Percentiles rank a stretch among this genome's conserved stretches.
These are phyloP conservation scores for Auricularia sp. DNA, from an alignment of 768 basidiomycete species.

Conservation along the genomic window DNA sequence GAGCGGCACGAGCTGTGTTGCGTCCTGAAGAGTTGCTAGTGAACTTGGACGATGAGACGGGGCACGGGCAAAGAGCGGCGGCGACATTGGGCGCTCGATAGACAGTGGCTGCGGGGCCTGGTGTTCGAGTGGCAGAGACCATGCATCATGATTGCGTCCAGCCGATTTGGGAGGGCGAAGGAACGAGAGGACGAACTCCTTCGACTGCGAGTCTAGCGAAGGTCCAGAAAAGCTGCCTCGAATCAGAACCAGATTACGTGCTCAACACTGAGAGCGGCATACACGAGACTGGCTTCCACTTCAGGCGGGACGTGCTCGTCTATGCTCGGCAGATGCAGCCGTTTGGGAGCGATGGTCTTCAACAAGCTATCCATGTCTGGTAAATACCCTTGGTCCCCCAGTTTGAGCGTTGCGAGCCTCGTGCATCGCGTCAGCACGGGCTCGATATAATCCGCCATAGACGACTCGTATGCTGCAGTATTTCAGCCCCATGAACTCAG, in stretches of 20 bases:
- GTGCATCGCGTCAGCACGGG: neutral
- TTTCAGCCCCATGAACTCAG: neutral
- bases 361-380: neutral
- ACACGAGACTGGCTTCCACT: neutral
- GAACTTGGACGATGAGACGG: neutral
- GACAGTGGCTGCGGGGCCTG: neutral
- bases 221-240: neutral
- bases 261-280: neutral
- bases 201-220: neutral
- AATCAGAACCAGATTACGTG: neutral
- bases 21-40: neutral
- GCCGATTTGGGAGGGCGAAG: neutral
- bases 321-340: neutral
- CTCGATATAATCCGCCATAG: neutral
- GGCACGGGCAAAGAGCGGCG: neutral
- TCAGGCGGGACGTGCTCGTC: neutral
- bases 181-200: neutral
- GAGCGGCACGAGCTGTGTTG: neutral
- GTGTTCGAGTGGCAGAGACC: neutral
- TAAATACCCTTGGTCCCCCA: neutral
- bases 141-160: neutral
- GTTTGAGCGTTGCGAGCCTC: neutral
- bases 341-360: neutral
- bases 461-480: neutral
- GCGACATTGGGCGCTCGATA: neutral